Percentiles rank a stretch among this genome's conserved stretches.
Evolutionary conservation across 352 stramenopile species (phyloP).

Genomic region (Pythium rishiriense): DNA sequence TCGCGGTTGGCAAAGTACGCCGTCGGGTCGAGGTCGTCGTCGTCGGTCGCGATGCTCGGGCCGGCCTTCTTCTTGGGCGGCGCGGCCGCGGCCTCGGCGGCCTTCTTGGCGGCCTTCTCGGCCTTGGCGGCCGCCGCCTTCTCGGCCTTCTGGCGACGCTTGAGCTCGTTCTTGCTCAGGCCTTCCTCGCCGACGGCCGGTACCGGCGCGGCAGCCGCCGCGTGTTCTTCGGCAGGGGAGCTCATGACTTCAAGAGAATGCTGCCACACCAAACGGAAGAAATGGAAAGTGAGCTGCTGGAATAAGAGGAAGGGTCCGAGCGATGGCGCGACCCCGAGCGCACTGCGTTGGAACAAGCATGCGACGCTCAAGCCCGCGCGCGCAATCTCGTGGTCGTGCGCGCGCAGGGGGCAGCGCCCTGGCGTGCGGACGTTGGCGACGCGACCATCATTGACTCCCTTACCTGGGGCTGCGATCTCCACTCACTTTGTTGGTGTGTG

Average conservation of each 20-base stretch:
- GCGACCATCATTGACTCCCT: slow-evolving; percentile 17
- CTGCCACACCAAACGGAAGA: neutral
- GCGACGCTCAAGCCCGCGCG: neutral
- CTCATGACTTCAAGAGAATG: slow-evolving; percentile 11
- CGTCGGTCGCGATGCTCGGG: slow-evolving; percentile 51
- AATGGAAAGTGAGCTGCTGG: neutral
- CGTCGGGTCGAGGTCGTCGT: slow-evolving; percentile 96
- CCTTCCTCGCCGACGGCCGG: slow-evolving; percentile 27
- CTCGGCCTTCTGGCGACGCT: slow-evolving; percentile 97
- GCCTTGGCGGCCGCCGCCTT: slow-evolving; percentile 93
- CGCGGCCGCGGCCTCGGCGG: slow-evolving; percentile 51
- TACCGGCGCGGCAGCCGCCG: slow-evolving; percentile 1
- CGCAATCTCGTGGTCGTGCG: slow-evolving; percentile 11
- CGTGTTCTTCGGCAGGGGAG: slow-evolving; percentile 12
- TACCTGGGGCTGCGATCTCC: slow-evolving; percentile 9
- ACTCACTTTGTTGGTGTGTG: slow-evolving; percentile 18
- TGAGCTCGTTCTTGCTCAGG: slow-evolving; percentile 98
- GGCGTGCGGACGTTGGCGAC: neutral
- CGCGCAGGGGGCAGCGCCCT: neutral
- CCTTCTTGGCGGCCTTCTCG: slow-evolving; percentile 89
- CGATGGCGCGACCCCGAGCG: neutral
- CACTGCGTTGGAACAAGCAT: slow-evolving; percentile 3
- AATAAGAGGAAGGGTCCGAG: neutral
- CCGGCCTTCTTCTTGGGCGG: slow-evolving; percentile 65
- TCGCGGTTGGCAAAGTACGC: slow-evolving; percentile 98